Evolutionary conservation across 352 stramenopile genomes (phyloP).

Genomic region (Globisporangium nodosum): DNA sequence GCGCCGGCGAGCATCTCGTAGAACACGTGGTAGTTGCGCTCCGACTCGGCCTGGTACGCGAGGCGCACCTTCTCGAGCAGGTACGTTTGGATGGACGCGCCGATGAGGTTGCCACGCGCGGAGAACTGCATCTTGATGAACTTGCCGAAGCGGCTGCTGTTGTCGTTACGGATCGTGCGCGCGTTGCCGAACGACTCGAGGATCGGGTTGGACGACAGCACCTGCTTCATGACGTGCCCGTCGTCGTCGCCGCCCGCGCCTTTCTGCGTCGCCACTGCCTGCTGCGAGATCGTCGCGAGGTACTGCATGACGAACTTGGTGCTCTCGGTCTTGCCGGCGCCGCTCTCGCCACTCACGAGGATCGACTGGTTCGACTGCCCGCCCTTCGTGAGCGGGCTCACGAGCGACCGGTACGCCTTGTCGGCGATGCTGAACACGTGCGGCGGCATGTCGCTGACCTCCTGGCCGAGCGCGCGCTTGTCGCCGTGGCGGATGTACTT

Average conservation of each 20-base stretch:
- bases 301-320: constrained; percentile 97
- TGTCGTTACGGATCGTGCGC: constrained; percentile 96
- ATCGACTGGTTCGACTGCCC: constrained; percentile 85
- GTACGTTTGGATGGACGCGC: constrained; percentile 94
- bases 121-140: constrained; percentile 97
- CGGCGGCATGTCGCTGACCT: constrained; percentile 76
- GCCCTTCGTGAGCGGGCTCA: constrained; percentile 40
- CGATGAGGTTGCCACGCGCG: constrained; percentile 63
- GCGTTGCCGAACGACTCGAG: constrained; percentile 99
- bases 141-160: constrained; percentile 95
- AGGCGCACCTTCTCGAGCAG: constrained; percentile 95
- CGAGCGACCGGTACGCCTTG: constrained; percentile 82
- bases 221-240: constrained; percentile 84
- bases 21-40: constrained; percentile 97
- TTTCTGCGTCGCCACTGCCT: constrained; percentile 7
- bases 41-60: constrained; percentile 88
- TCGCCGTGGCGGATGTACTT: constrained; percentile 85
- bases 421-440: constrained; percentile 91
- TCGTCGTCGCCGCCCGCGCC: constrained; percentile 18
- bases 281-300: constrained; percentile 86
- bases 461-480: constrained; percentile 56
- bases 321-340: constrained; percentile 95
- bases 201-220: constrained; percentile 97
- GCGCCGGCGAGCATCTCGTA: constrained; percentile 90
- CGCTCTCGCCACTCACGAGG: constrained; percentile 89